These are phyloP conservation scores for Limnomonas spitsbergensis DNA, from an alignment of 139 green algal species.

Conservation along the genomic window DNA sequence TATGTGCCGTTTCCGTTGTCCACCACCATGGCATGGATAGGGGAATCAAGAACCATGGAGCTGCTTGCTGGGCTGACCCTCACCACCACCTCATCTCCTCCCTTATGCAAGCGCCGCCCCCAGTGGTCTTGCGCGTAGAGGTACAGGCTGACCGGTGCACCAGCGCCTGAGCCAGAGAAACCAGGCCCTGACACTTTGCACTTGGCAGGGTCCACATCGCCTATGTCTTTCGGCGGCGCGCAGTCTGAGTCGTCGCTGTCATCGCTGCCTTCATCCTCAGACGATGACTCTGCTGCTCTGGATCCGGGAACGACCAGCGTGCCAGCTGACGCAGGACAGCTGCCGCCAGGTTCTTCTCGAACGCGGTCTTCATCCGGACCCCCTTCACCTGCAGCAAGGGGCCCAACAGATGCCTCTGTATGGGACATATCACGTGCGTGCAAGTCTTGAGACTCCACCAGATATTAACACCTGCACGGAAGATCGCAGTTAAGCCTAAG, in stretches of 20 bases:
- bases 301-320: background rate
- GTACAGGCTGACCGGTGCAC: conserved; percentile 35
- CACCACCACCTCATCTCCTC: conserved; percentile 41
- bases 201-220: conserved; percentile 11
- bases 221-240: background rate
- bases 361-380: background rate
- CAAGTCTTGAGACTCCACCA: background rate
- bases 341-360: background rate
- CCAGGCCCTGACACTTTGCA: conserved; percentile 40
- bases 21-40: conserved; percentile 32
- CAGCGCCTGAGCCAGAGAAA: conserved; percentile 28
- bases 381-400: background rate
- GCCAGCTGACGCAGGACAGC: background rate
- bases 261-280: conserved; percentile 4
- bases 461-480: conserved; percentile 8
- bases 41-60: background rate
- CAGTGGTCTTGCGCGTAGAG: conserved; percentile 33
- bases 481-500: no score
- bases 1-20: conserved; percentile 84
- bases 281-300: background rate
- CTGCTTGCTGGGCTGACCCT: conserved; percentile 21
- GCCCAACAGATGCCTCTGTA: conserved; percentile 2
- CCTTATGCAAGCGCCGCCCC: conserved; percentile 28
- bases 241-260: conserved; percentile 5
- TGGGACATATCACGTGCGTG: background rate